Conservation (phyloP, 805 yeast species). For the Barnettozyma wickerhamii region DNA sequence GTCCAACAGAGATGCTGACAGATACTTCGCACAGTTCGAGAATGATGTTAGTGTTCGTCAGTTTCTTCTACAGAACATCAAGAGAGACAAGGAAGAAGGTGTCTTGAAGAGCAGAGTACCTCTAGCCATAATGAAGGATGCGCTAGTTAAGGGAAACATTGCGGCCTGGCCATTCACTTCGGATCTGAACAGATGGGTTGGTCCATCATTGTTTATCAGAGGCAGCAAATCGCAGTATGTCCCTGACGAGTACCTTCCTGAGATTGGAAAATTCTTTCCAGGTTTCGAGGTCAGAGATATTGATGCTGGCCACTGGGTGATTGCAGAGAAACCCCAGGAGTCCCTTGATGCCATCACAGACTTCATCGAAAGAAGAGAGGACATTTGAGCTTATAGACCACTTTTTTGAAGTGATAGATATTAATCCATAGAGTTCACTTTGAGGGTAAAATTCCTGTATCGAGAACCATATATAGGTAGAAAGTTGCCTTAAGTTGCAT, state of each 20-base stretch:
- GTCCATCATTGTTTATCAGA: constrained; percentile 74
- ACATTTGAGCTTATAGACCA: too few relatives aligned
- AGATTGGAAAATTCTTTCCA: constrained; percentile 77
- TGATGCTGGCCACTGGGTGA: constrained; percentile 91
- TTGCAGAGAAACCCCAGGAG: constrained; percentile 78
- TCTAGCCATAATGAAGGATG: constrained; percentile 58
- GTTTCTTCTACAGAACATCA: constrained; percentile 70
- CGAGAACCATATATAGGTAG: too few relatives aligned
- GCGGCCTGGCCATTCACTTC: constrained; percentile 76
- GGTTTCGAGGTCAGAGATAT: constrained; percentile 67
- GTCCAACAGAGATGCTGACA: constrained; percentile 63
- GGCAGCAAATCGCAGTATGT: constrained; percentile 75
- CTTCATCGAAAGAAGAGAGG: constrained; percentile 49
- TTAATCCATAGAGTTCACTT: too few relatives aligned
- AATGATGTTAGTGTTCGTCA: constrained; percentile 57
- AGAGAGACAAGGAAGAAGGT: constrained; percentile 34
- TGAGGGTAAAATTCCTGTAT: too few relatives aligned
- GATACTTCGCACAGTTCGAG: constrained; percentile 59
- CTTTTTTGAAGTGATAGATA: too few relatives aligned
- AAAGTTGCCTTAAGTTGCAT: too few relatives aligned
- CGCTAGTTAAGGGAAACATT: constrained; percentile 59
- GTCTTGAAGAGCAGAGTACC: constrained; percentile 49
- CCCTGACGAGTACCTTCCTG: constrained; percentile 74
- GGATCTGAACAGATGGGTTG: constrained; percentile 48
- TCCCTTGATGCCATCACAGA: constrained; percentile 60